phyloP scores from a whole-genome alignment of 2,329 filamentous ascomycete genomes.

The Cercospora sp. region DNA sequence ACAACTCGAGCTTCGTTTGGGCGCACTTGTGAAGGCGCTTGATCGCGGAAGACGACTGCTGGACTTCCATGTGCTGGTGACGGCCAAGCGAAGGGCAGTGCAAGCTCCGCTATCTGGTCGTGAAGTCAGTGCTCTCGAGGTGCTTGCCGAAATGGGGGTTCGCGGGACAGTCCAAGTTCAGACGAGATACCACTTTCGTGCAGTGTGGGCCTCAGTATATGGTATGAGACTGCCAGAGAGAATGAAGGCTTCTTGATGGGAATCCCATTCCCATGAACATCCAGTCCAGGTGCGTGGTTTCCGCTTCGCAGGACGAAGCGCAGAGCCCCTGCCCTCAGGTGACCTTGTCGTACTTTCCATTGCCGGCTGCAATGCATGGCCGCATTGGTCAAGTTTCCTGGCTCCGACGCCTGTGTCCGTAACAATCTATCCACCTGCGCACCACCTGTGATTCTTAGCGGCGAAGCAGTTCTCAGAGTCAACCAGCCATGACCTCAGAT shows the following conservation, averaged over 20 bases:
- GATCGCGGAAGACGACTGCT: slow-evolving; percentile 23
- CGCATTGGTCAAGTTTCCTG: not conserved
- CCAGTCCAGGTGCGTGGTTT: not conserved
- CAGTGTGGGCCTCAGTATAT: slow-evolving; percentile 17
- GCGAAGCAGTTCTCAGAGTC: not conserved
- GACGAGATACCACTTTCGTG: slow-evolving; percentile 21
- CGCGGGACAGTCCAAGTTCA: slow-evolving; percentile 24
- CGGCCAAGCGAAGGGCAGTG: slow-evolving; percentile 21
- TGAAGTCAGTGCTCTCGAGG: slow-evolving; percentile 18
- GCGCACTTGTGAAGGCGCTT: slow-evolving; percentile 20
- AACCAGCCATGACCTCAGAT: not conserved
- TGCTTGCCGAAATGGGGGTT: slow-evolving; percentile 27
- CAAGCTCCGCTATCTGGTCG: slow-evolving; percentile 13
- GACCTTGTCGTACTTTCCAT: not conserved
- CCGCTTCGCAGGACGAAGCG: not conserved
- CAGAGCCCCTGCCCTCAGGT: not conserved
- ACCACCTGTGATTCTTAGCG: not conserved
- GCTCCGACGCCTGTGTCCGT: not conserved
- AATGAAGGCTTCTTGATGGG: slow-evolving; percentile 16
- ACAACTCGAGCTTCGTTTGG: slow-evolving; percentile 8
- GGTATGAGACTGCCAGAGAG: slow-evolving; percentile 20
- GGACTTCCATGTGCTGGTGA: slow-evolving; percentile 25
- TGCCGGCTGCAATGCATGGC: not conserved
- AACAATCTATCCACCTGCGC: not conserved
- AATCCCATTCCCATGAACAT: not conserved